Base-by-base conservation (phyloP, 164 flowering plant species). In the Kalanchoe fedtschenkoi region DNA sequence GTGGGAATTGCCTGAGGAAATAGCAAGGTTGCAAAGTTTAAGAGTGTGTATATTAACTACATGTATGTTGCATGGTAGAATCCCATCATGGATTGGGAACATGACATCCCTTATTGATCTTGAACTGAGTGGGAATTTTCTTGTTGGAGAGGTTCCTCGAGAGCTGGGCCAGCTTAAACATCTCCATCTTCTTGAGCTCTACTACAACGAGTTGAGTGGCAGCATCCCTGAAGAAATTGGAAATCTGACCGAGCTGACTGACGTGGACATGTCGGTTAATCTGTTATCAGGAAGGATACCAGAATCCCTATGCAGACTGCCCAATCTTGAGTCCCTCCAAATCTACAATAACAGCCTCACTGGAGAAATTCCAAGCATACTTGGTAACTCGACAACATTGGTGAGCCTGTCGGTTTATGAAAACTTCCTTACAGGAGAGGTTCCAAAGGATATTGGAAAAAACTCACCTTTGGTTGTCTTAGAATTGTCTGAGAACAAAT, bases 231-330 rank as follows among this genome's bases (percentile, higher is more conserved):
- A 73, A 41, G 95, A 83, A 70, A 77, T 90, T 7, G 97, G 88
- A 32, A 93, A 90, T 60, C 65, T 93, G 37, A 85, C 83, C 1
- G 70, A 76, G 76, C 85, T 93, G 24, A 29, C 13, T 19, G 90
- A 82, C 32, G 56, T 88, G 58, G 99, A 93, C 62, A 69, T 85
- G 51, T 93, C 99, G 0, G 92, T 88, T 30, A 93, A 85, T 62
- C 64, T 41, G 53, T 63, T 93, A 37, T 85, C 76, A 0, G 95
- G 97, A 17, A 68, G 34, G 4, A 72, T 93, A 26, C 99, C 99
- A 11, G 84, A 79, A 30, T 77, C 84, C 1, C 54, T 93, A 0
- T 85, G 88, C 51, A 58, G 74, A 44, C 84, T 93, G 53, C 96
- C 92, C 2, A 79, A 78, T 24, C 88, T 93, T 26, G 46, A 61